Percentiles rank a stretch among this genome's conserved stretches.
Evolutionary conservation across 495 filamentous ascomycete genomes (phyloP).

Genomic region (Thermochaetoides thermophila): DNA sequence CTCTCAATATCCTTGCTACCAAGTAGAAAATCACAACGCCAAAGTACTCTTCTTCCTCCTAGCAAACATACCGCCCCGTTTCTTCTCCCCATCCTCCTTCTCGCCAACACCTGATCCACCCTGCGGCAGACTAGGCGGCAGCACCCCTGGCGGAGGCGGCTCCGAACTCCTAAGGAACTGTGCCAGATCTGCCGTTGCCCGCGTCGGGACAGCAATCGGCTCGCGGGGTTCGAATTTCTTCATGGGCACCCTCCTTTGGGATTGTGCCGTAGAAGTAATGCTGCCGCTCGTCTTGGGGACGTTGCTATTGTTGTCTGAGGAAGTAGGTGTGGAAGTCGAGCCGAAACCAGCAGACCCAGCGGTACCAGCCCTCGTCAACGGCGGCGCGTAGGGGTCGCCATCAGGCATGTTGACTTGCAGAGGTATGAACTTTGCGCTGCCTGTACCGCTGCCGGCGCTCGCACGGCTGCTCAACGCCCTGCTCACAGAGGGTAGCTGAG

Average conservation of each 20-base stretch:
- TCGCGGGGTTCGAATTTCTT: conserved; percentile 41
- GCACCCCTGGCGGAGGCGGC: conserved; percentile 39
- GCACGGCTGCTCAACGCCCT: conserved; percentile 21
- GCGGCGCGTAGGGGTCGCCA: conserved; percentile 15
- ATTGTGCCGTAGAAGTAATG: conserved; percentile 10
- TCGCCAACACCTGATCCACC: conserved; percentile 3
- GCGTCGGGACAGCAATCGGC: conserved; percentile 21
- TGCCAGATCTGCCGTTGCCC: conserved; percentile 55
- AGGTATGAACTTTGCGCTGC: conserved; percentile 25
- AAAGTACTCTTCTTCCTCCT: conserved; percentile 16
- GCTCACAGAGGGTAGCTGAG: conserved; percentile 13
- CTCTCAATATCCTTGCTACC: too few relatives aligned
- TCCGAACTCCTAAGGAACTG: conserved; percentile 66
- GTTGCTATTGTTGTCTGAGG: too few relatives aligned
- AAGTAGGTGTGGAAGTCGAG: background rate
- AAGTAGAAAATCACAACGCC: too few relatives aligned
- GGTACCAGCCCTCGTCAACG: background rate
- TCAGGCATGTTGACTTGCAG: conserved; percentile 30
- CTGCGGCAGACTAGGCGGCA: conserved; percentile 5
- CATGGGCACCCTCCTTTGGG: conserved; percentile 26
- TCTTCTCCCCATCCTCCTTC: conserved; percentile 1
- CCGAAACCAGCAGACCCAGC: background rate
- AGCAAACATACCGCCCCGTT: conserved; percentile 5
- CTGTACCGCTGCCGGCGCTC: conserved; percentile 5
- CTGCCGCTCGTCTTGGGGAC: conserved; percentile 7